Base-by-base conservation (phyloP, 495 filamentous ascomycete genomes). In the Talaromyces nanjingensis region DNA sequence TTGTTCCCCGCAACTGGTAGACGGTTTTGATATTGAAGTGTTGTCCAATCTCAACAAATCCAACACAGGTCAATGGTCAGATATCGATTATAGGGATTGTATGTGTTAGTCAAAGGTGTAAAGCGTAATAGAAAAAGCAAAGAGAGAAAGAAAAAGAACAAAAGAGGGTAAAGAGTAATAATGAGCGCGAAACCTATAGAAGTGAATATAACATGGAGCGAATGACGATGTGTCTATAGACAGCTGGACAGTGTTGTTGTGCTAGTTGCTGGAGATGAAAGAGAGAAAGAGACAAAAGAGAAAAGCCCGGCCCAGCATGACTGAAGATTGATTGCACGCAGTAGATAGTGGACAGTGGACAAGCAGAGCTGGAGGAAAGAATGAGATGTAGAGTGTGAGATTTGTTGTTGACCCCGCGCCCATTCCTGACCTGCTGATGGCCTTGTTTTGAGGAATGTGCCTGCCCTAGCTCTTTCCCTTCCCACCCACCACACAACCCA, bases 401-500 rank as follows among this genome's bases (percentile, higher is more conserved):
- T 18, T 20, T 49, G 45, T 49, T 49, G 45, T 20, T 49, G 45
- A 49, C 45, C 45, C 45, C 45, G 45, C 45, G 45, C n/a, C 31
- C 27, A 59, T 31, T 34, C 34, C 60, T 53, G 39, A 20, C 5
- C 33, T 60, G 29, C 8, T 60, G 58, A 25, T 60, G 29, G 29
- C 25, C 33, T 61, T 61, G 20, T 53, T 25, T 37, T n/a, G 29
- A 62, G 60, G 60, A 62, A 62, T 62, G 60, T 49, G 60, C 45
- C 6, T 29, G 39, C 18, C 16, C 20, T 27, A 20, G 45, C 45
- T 20, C 18, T 49, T 60, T 25, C 59, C 57, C 16, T 37, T 27
- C 14, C 57, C 18, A 33, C 53, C 22, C 53, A 25, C 53, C 49
- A 53, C 49, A 53, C 49, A 53, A 25, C n/a, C 54, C 25, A 16